phyloP scores from a whole-genome alignment of 345 rosid genomes.

The thale cress (Arabidopsis thaliana) region TAIR10.1 NC_003076.8:4542501-4543000 shows the following conservation, averaged over 20 bases:
- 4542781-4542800: conserved; percentile 46
- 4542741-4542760: conserved; percentile 33
- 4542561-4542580: neutral
- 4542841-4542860: neutral
- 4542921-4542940: too few relatives aligned
- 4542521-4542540: neutral
- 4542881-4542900: neutral
- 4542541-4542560: neutral
- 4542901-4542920: neutral
- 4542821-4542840: conserved; percentile 16
- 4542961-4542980: neutral
- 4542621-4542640: conserved; percentile 14
- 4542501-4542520: conserved; percentile 9
- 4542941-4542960: neutral
- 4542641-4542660: conserved; percentile 14
- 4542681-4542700: conserved; percentile 44
- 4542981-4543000: neutral
- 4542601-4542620: neutral
- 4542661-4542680: neutral
- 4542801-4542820: conserved; percentile 13
- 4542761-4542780: conserved; percentile 40
- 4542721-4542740: conserved; percentile 16
- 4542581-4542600: neutral
- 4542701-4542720: conserved; percentile 12
- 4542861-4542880: neutral